Percentiles rank a stretch among this genome's conserved stretches.
These are phyloP conservation scores for Domatiomyces globalis DNA, from an alignment of 2,329 filamentous ascomycete genomes.

Conservation along the genomic window DNA sequence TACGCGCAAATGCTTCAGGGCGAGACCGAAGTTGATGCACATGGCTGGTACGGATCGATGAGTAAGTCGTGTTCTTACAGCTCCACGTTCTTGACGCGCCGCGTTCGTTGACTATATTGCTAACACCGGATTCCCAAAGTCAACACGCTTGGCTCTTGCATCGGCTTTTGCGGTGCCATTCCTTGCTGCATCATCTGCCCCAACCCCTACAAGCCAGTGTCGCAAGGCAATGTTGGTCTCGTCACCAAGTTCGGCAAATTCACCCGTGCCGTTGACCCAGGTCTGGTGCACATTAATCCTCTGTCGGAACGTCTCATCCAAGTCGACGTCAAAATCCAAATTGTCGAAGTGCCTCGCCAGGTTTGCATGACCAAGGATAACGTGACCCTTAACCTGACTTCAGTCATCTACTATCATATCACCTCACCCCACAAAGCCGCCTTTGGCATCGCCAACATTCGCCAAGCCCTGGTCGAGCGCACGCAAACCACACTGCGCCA, in stretches of 20 bases:
- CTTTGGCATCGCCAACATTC: constrained; percentile 89
- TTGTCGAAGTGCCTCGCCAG: constrained; percentile 87
- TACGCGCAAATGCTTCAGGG: constrained; percentile 56
- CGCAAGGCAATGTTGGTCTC: constrained; percentile 85
- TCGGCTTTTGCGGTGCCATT: constrained; percentile 71
- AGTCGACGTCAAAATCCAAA: constrained; percentile 98
- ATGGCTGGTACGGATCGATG: constrained; percentile 84
- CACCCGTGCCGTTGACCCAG: constrained; percentile 89
- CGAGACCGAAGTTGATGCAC: constrained; percentile 51
- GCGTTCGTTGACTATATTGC: not conserved
- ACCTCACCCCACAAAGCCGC: constrained; percentile 89
- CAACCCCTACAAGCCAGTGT: constrained; percentile 87
- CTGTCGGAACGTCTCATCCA: constrained; percentile 79
- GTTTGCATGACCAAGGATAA: constrained; percentile 99
- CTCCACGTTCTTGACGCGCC: not conserved
- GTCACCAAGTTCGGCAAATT: constrained; percentile 92
- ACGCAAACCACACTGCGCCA: constrained; percentile 96
- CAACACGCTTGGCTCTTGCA: constrained; percentile 55
- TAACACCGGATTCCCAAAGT: constrained; percentile 31
- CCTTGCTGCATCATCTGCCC: constrained; percentile 87
- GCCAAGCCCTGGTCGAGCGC: constrained; percentile 90
- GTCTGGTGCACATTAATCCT: constrained; percentile 93
- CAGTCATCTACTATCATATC: constrained; percentile 98
- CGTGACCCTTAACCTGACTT: constrained; percentile 82
- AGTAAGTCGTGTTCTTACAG: constrained; percentile 39